Conservation (phyloP, 2,329 filamentous ascomycete genomes). For the Plenodomus lindquistii region DNA sequence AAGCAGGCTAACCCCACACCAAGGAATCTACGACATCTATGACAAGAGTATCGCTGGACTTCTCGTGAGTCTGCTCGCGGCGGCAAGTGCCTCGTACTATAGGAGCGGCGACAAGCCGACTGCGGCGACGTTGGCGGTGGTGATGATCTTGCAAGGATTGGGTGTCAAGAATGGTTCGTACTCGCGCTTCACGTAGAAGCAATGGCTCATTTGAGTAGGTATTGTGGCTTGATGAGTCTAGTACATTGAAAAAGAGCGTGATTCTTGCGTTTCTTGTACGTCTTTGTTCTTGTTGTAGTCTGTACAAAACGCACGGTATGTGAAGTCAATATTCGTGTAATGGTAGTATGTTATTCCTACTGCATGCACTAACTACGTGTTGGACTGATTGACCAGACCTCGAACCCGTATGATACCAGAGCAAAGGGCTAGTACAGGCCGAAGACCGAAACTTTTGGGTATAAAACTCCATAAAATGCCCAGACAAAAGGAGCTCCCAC, state of each 20-base stretch:
- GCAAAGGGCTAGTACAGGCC: background rate
- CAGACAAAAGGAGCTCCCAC: background rate
- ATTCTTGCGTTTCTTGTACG: background rate
- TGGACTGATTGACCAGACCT: background rate
- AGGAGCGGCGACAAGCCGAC: constrained; percentile 32
- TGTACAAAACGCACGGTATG: no score
- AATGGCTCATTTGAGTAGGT: background rate
- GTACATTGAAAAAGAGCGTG: background rate
- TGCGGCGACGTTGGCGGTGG: constrained; percentile 21
- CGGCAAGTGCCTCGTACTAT: constrained; percentile 28
- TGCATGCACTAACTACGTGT: no score
- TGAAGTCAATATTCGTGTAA: background rate
- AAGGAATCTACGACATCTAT: constrained; percentile 28
- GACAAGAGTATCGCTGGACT: constrained; percentile 39
- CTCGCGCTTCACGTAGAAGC: constrained; percentile 10
- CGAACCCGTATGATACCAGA: background rate
- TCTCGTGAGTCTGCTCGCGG: constrained; percentile 28
- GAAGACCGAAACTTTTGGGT: background rate
- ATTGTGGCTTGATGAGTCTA: background rate
- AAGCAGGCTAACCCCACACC: background rate
- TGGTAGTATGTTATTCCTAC: no score
- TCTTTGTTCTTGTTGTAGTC: background rate
- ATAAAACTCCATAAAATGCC: constrained; percentile 5
- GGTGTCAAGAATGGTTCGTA: constrained; percentile 27
- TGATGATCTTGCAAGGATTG: constrained; percentile 31